Percentiles rank a stretch among this genome's conserved stretches.
These are phyloP conservation scores for Colletotrichum acutatum DNA, from an alignment of 2,329 filamentous ascomycete species.

Conservation along the genomic window DNA sequence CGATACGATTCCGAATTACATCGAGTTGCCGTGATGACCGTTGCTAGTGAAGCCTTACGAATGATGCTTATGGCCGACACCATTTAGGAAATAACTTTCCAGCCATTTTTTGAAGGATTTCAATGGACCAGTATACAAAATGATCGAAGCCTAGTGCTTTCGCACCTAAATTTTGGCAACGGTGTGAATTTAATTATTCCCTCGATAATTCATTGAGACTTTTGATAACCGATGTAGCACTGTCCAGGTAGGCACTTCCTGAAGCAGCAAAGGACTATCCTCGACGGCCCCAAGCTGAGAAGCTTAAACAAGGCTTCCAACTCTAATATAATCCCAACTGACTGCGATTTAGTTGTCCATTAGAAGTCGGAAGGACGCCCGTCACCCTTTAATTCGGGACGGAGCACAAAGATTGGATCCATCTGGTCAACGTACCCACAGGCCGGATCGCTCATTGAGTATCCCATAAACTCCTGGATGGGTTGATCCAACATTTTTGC, in stretches of 20 bases:
- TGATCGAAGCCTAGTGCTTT: no score
- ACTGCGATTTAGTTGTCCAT: neutral
- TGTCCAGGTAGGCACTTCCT: no score
- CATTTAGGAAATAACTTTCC: no score
- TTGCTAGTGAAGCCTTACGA: no score
- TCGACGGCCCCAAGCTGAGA: no score
- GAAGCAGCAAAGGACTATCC: no score
- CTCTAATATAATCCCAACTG: neutral
- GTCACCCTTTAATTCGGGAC: slow-evolving; percentile 20
- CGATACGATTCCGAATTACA: neutral
- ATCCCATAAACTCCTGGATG: slow-evolving; percentile 27
- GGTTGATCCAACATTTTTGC: slow-evolving; percentile 8
- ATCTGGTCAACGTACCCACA: slow-evolving; percentile 27
- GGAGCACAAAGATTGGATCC: slow-evolving; percentile 22
- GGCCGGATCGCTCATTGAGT: slow-evolving; percentile 24
- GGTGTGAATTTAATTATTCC: neutral
- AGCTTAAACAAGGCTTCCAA: neutral
- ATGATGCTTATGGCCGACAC: no score
- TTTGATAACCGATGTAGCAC: neutral
- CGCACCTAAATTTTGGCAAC: neutral
- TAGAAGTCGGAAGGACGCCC: slow-evolving; percentile 18
- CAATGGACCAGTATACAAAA: no score
- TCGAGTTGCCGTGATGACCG: no score
- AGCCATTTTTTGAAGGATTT: no score
- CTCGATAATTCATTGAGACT: neutral